Percentiles rank a stretch among this genome's conserved stretches.
These are phyloP conservation scores for Licmophora abbreviata DNA, from an alignment of 108 stramenopile genomes.

Conservation along the genomic window DNA sequence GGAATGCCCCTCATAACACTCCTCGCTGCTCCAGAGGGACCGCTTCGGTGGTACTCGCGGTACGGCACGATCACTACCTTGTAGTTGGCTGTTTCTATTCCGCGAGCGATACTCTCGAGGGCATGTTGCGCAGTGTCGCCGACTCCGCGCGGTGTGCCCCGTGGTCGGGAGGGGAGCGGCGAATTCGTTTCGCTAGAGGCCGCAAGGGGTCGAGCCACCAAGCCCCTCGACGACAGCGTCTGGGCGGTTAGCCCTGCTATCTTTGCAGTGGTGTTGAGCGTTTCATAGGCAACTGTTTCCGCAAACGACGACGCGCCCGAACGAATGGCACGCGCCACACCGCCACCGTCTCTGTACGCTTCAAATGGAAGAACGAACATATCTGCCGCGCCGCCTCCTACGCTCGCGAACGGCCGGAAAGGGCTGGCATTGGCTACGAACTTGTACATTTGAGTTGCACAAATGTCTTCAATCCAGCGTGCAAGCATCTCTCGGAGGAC, in stretches of 20 bases:
- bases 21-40: conserved; percentile 48
- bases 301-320: conserved; percentile 43
- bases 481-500: conserved; percentile 41
- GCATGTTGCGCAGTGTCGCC: conserved; percentile 43
- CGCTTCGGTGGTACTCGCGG: conserved; percentile 54
- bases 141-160: conserved; percentile 30
- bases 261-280: conserved; percentile 51
- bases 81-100: conserved; percentile 72
- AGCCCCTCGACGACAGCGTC: conserved; percentile 9
- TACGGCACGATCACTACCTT: conserved; percentile 69
- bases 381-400: conserved; percentile 55
- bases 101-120: conserved; percentile 51
- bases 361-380: conserved; percentile 67
- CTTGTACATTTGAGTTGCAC: conserved; percentile 75
- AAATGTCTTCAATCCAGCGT: conserved; percentile 71
- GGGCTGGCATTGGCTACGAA: conserved; percentile 71
- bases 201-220: conserved; percentile 4
- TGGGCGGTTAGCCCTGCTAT: conserved; percentile 58
- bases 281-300: conserved; percentile 57
- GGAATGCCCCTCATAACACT: conserved; percentile 71
- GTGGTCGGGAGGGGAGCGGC: conserved; percentile 50
- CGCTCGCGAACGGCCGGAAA: conserved; percentile 55
- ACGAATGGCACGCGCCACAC: conserved; percentile 40
- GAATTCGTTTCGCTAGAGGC: conserved; percentile 11
- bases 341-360: conserved; percentile 45